These are phyloP conservation scores for Castanospermum australe DNA, from an alignment of 306 rosid genomes.

Conservation along the genomic window DNA sequence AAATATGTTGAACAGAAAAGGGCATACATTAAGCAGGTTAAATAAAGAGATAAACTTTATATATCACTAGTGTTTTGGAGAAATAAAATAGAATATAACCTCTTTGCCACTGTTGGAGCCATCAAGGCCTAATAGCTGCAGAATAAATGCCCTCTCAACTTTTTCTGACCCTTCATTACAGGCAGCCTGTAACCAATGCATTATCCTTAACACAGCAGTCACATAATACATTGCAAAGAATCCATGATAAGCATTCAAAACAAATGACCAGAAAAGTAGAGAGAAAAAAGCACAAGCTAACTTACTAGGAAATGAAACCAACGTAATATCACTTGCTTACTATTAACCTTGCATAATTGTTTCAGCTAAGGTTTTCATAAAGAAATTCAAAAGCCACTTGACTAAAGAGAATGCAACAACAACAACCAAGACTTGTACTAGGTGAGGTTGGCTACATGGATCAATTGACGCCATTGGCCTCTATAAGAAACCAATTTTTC, in stretches of 20 bases:
- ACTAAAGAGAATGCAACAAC: neutral
- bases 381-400: neutral
- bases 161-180: slow-evolving; percentile 71
- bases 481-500: neutral
- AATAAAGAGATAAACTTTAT: neutral
- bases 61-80: neutral
- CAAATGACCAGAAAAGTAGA: neutral
- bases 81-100: slow-evolving; percentile 51
- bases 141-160: slow-evolving; percentile 82
- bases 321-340: neutral
- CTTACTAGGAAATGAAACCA: neutral
- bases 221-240: neutral
- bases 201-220: slow-evolving; percentile 16
- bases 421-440: neutral
- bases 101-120: slow-evolving; percentile 60
- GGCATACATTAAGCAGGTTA: neutral
- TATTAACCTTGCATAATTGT: neutral
- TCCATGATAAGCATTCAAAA: neutral
- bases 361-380: neutral
- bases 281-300: neutral
- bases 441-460: neutral
- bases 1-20: slow-evolving; percentile 1
- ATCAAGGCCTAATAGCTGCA: slow-evolving; percentile 69
- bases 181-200: slow-evolving; percentile 58
- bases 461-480: neutral